phyloP scores from a whole-genome alignment of 805 yeast genomes.

The Geotrichum ghanense region DNA sequence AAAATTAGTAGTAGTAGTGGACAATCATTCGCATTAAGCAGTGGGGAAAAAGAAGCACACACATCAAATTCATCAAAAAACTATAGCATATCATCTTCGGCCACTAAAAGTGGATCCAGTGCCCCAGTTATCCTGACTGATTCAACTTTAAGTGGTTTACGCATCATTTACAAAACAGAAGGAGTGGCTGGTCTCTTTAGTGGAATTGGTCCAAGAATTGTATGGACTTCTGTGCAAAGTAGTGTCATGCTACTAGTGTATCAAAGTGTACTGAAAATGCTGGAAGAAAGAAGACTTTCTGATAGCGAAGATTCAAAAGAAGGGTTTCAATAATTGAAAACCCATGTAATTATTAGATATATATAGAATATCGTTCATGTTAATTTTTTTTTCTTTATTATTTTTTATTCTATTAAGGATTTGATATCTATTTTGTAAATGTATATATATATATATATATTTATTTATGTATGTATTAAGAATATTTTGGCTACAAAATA shows the following conservation, averaged over 20 bases:
- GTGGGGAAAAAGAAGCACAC: slow-evolving; percentile 3
- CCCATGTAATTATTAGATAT: too few species aligned
- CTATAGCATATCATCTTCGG: background rate
- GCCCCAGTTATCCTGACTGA: slow-evolving; percentile 22
- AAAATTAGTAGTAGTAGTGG: slow-evolving; percentile 12
- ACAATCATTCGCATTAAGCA: slow-evolving; percentile 1
- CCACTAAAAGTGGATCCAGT: background rate
- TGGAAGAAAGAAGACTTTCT: slow-evolving; percentile 25
- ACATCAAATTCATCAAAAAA: slow-evolving; percentile 1
- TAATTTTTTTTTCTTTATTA: too few species aligned
- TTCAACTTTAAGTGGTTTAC: slow-evolving; percentile 42
- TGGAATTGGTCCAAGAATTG: slow-evolving; percentile 93
- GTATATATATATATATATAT: too few species aligned
- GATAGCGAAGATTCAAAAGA: background rate
- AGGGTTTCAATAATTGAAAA: background rate
- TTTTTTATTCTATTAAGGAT: too few species aligned
- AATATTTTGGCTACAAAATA: too few species aligned
- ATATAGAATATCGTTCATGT: background rate
- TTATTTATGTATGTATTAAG: too few species aligned
- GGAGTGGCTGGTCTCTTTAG: slow-evolving; percentile 74
- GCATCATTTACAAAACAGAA: slow-evolving; percentile 52
- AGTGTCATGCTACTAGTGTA: slow-evolving; percentile 85
- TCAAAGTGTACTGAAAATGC: slow-evolving; percentile 57
- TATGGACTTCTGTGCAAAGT: slow-evolving; percentile 95
- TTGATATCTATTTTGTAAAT: too few species aligned